A percentile compares a stretch with the other conserved stretches of the same genome.
phyloP scores from a whole-genome alignment of 495 filamentous ascomycete genomes.

The Cudoniella acicularis region DNA sequence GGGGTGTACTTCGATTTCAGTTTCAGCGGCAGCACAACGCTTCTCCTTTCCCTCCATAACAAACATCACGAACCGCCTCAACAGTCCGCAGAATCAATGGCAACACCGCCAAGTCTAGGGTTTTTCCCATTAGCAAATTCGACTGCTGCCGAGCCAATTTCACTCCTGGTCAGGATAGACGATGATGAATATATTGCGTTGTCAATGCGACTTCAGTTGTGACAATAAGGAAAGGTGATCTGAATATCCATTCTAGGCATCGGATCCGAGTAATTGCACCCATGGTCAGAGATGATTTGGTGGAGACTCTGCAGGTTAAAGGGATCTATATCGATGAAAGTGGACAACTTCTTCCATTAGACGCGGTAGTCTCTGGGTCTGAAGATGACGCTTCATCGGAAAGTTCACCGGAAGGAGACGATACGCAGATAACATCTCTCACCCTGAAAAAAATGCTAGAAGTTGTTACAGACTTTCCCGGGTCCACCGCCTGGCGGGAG shows the following conservation, averaged over 20 bases:
- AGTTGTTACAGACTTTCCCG: constrained; percentile 34
- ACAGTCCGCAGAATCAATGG: background rate
- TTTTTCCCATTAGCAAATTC: constrained; percentile 27
- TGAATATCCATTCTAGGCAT: constrained; percentile 26
- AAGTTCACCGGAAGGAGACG: too few relatives aligned
- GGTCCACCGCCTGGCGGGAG: constrained; percentile 18
- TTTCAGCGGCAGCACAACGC: constrained; percentile 28
- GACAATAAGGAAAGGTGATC: constrained; percentile 24
- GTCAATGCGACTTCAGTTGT: constrained; percentile 29
- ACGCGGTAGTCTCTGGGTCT: constrained; percentile 12
- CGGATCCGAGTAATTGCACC: constrained; percentile 34
- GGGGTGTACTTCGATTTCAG: constrained; percentile 38
- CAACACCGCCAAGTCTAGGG: background rate
- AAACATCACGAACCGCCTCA: background rate
- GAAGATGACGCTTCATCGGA: too few relatives aligned
- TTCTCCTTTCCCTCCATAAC: constrained; percentile 36
- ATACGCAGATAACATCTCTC: too few relatives aligned
- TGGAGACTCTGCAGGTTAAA: constrained; percentile 33
- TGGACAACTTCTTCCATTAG: constrained; percentile 27
- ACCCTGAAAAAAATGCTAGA: constrained; percentile 35
- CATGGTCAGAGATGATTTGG: constrained; percentile 30
- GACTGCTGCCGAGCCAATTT: constrained; percentile 29
- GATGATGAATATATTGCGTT: constrained; percentile 35
- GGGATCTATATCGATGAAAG: constrained; percentile 36
- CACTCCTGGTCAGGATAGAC: constrained; percentile 33